Conservation (phyloP, 306 rosid species). For the Cucumis cinereus region DNA sequence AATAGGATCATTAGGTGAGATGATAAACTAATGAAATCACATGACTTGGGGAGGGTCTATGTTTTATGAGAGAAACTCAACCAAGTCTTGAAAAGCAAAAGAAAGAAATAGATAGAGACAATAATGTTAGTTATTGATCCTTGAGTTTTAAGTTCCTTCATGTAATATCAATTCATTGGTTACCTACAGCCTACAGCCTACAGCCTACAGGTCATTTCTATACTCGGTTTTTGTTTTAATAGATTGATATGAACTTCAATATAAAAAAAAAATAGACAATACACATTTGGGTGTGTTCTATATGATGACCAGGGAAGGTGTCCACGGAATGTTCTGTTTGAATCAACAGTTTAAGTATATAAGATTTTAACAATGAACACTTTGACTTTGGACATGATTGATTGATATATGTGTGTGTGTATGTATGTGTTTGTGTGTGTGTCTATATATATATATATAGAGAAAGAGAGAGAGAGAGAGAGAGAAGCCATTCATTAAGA, state of each 20-base stretch:
- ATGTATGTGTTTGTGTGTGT: too few species aligned
- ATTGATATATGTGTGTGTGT: too few species aligned
- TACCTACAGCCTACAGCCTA: not conserved
- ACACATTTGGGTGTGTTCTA: not conserved
- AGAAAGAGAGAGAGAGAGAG: too few species aligned
- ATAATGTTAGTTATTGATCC: not conserved
- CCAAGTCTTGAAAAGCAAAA: not conserved
- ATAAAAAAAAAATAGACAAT: not conserved
- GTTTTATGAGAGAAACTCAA: not conserved
- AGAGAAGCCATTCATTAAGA: too few species aligned
- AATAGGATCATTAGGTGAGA: not conserved
- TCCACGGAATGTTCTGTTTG: not conserved
- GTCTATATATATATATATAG: too few species aligned
- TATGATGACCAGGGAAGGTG: not conserved
- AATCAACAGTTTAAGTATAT: not conserved
- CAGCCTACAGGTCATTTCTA: not conserved
- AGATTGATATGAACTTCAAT: not conserved
- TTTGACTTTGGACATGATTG: not conserved
- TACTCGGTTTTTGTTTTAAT: not conserved
- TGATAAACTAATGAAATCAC: not conserved
- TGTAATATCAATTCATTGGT: constrained; percentile 1
- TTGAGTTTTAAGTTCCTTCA: not conserved
- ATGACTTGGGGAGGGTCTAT: not conserved
- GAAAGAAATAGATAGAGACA: not conserved
- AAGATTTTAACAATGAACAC: not conserved